phyloP scores from a whole-genome alignment of 2,329 filamentous ascomycete species.

The Plectosphaerella cucumerina region DNA sequence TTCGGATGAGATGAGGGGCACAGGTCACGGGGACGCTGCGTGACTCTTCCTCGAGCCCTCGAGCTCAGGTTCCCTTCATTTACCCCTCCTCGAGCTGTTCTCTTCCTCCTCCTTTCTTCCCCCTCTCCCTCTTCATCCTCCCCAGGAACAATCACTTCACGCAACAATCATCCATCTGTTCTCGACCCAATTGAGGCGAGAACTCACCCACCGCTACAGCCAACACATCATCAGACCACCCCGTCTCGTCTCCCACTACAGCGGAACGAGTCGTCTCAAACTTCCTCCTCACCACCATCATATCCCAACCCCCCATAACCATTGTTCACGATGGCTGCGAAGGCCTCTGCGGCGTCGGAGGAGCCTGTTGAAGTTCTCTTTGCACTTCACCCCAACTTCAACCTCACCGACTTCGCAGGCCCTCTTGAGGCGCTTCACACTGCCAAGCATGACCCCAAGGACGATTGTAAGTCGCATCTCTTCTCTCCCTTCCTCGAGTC shows the following conservation, averaged over 20 bases:
- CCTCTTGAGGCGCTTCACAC: slow-evolving; percentile 46
- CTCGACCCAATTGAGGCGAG: slow-evolving; percentile 5
- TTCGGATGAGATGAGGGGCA: slow-evolving; percentile 6
- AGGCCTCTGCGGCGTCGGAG: slow-evolving; percentile 55
- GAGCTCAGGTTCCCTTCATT: slow-evolving; percentile 14
- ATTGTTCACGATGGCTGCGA: slow-evolving; percentile 50
- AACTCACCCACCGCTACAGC: not conserved
- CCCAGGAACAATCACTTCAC: slow-evolving; percentile 5
- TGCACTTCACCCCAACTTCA: slow-evolving; percentile 56
- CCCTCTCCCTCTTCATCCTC: slow-evolving; percentile 14
- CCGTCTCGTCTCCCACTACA: not conserved
- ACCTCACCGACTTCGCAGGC: slow-evolving; percentile 55
- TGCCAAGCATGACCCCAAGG: slow-evolving; percentile 49
- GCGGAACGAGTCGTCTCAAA: not conserved
- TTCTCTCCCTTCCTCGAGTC: slow-evolving; percentile 1
- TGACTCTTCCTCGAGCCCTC: slow-evolving; percentile 8
- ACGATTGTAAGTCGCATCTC: slow-evolving; percentile 39
- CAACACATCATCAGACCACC: not conserved
- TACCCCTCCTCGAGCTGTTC: slow-evolving; percentile 14
- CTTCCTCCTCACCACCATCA: slow-evolving; percentile 4
- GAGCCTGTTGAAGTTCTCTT: slow-evolving; percentile 58
- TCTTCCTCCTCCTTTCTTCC: slow-evolving; percentile 15
- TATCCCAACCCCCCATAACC: not conserved
- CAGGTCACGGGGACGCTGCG: slow-evolving; percentile 2
- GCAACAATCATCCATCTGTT: slow-evolving; percentile 8